Evolutionary conservation across 2,329 filamentous ascomycete species (phyloP).

Genomic region (Pyricularia sp.): DNA sequence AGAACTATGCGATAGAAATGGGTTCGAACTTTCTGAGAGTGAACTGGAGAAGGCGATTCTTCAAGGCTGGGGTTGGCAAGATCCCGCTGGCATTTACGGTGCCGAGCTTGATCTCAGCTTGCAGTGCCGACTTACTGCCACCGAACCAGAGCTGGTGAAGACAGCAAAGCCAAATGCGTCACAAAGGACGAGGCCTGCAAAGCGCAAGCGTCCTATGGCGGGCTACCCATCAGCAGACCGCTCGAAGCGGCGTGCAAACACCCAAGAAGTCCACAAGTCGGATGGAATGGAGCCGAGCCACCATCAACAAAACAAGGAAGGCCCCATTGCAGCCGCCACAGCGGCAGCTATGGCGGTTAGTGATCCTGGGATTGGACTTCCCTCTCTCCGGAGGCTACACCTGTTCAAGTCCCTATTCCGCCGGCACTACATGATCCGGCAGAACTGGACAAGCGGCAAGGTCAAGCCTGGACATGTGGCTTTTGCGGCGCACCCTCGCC

Average conservation of each 20-base stretch:
- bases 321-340: conserved; percentile 77
- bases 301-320: conserved; percentile 56
- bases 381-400: conserved; percentile 73
- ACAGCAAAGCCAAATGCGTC: conserved; percentile 25
- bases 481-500: conserved; percentile 89
- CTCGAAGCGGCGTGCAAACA: conserved; percentile 42
- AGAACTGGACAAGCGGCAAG: conserved; percentile 83
- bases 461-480: conserved; percentile 85
- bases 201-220: conserved; percentile 45
- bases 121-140: conserved; percentile 39
- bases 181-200: conserved; percentile 36
- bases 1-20: conserved; percentile 76
- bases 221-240: conserved; percentile 36
- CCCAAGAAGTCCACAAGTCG: conserved; percentile 35
- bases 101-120: conserved; percentile 73
- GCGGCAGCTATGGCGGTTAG: conserved; percentile 77
- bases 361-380: conserved; percentile 69
- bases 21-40: conserved; percentile 66
- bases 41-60: conserved; percentile 79
- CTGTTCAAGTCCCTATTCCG: conserved; percentile 96
- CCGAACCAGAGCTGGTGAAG: conserved; percentile 41
- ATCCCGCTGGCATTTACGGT: conserved; percentile 64
- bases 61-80: conserved; percentile 98
- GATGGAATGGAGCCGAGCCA: conserved; percentile 28
- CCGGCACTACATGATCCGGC: conserved; percentile 80